Evolutionary conservation across 1,284 basidiomycete genomes (phyloP).

Genomic region (Moniliophthora roreri): DNA sequence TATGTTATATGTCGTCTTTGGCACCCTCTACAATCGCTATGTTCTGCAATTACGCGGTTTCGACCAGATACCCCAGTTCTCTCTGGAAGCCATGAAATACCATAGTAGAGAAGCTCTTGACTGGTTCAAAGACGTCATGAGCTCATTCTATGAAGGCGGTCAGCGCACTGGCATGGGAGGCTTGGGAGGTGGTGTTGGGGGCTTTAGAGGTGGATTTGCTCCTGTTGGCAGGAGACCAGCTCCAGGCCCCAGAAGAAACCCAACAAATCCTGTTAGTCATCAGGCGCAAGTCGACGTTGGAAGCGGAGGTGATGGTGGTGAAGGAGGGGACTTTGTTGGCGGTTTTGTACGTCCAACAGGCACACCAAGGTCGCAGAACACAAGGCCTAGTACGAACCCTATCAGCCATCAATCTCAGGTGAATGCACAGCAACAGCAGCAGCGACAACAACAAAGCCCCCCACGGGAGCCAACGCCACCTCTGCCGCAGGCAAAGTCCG

Average conservation of each 20-base stretch:
- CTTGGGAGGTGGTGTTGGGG: neutral
- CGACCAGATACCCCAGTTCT: constrained; percentile 69
- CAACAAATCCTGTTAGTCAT: constrained; percentile 40
- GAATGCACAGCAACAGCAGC: constrained; percentile 4
- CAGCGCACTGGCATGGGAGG: constrained; percentile 1
- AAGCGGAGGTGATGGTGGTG: constrained; percentile 8
- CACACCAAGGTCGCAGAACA: constrained; percentile 3
- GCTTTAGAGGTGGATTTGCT: constrained; percentile 7
- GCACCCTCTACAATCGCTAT: constrained; percentile 68
- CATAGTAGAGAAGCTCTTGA: constrained; percentile 41
- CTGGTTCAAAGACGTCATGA: constrained; percentile 37
- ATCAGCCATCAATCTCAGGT: constrained; percentile 42
- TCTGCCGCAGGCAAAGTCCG: constrained; percentile 4
- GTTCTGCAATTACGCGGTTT: constrained; percentile 61
- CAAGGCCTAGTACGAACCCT: constrained; percentile 32
- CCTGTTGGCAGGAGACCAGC: constrained; percentile 6
- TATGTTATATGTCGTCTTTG: constrained; percentile 56
- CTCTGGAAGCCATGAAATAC: constrained; percentile 47
- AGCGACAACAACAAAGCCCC: constrained; percentile 12
- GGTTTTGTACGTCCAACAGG: constrained; percentile 28
- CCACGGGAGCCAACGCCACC: constrained; percentile 1
- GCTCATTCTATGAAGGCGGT: constrained; percentile 15
- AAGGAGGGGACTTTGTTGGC: constrained; percentile 6
- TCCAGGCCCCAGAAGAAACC: neutral
- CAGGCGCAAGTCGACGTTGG: constrained; percentile 33